Evolutionary conservation across 352 stramenopile species (phyloP).

Genomic region (Globisporangium acanthophoron): DNA sequence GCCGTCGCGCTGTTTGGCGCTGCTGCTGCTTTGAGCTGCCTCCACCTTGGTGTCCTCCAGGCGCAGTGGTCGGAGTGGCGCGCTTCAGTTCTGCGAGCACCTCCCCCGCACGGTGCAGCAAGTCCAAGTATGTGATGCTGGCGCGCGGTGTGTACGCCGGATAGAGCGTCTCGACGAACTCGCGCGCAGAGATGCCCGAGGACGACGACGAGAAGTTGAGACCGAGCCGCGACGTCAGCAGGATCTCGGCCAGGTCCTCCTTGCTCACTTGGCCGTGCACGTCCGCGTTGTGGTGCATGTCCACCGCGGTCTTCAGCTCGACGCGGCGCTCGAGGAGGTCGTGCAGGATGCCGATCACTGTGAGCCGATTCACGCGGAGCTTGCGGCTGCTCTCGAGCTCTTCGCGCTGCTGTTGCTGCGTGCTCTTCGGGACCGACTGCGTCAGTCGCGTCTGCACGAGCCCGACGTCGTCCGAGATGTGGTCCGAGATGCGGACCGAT

Average conservation of each 20-base stretch:
- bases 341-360: conserved; percentile 52
- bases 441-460: conserved; percentile 8
- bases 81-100: conserved; percentile 43
- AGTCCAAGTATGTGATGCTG: conserved; percentile 45
- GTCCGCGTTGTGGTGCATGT: conserved; percentile 52
- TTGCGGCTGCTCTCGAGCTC: conserved; percentile 6
- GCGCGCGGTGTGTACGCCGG: conserved; percentile 19
- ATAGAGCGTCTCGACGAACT: conserved; percentile 64
- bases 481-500: conserved; percentile 51
- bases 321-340: conserved; percentile 64
- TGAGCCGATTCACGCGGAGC: conserved; percentile 23
- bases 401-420: not conserved
- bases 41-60: not conserved
- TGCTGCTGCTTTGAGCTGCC: conserved; percentile 23
- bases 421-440: conserved; percentile 9
- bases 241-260: conserved; percentile 54
- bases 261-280: conserved; percentile 55
- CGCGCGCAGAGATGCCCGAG: conserved; percentile 31
- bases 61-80: not conserved
- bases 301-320: conserved; percentile 67
- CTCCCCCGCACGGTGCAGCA: conserved; percentile 58
- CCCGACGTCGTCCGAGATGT: conserved; percentile 17
- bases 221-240: conserved; percentile 54
- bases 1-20: conserved; percentile 28
- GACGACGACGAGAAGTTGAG: conserved; percentile 38